Evolutionary conservation across 208 protist species (phyloP), one percentile per base, ranked within the genome.

Genomic region (Trypanosoma boissoni): DNA sequence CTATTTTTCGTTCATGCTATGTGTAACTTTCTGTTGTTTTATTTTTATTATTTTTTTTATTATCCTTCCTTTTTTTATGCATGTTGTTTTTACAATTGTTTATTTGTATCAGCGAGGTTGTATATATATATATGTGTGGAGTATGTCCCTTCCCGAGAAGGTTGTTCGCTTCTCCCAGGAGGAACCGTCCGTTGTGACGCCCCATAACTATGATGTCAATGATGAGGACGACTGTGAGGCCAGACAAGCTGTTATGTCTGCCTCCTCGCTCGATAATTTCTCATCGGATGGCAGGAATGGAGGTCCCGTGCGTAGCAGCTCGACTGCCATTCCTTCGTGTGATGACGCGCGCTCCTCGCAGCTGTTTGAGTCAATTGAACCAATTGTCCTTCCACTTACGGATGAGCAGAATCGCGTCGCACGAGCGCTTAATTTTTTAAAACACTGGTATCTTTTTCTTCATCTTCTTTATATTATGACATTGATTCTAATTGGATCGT

Each of bases 391-490:
- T n/a, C 74, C 76, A 1, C 72, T 86, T 29, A 74, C 76, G 8
- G 12, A 23, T 9, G 55, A 68, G 23, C 73, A 88, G 51, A 64
- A 76, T 43, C 56, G 44, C 10, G 32, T 64, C 29, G 62, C 84
- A 23, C 16, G 58, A 21, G 52, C 75, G 21, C 53, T 91, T 0
- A 74, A 91, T 48, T 91, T 86, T 56, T 74, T 88, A 37, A 88
- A 86, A 63, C 64, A 58, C 6, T 87, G 80, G 78, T 91, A 86
- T 56, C 57, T 87, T 9, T 37, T 86, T 6, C 79, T 73, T 27
- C 85, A 88, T 58, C 10, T 74, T 2, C 26, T 34, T 5, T 92
- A 92, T 66, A 74, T 88, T 29, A 26, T 63, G 32, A 36, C 34
- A 1, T 36, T 80, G 21, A 43, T 75, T 6, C 0, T 70, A 8